Evolutionary conservation across 2,329 filamentous ascomycete genomes (phyloP), one percentile per base, ranked within the genome.

Genomic region (Trichoderma citrinoviride): DNA sequence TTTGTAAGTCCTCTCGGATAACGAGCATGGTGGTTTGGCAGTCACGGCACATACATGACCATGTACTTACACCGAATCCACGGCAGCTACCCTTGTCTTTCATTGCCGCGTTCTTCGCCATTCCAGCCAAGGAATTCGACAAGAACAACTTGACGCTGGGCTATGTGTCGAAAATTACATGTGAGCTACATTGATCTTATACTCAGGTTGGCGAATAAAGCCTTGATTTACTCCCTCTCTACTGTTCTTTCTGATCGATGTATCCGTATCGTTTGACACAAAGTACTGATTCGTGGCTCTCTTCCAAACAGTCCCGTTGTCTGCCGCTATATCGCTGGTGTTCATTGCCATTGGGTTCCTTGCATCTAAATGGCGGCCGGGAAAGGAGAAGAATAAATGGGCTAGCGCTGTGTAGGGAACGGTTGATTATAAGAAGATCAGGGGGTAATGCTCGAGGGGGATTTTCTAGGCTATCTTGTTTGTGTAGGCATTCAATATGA

Each of bases 51-150:
- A n/a, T 7, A 12, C 7, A 7, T 43, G 1, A 5, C 10, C n/a
- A n/a, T n/a, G n/a, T 33, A 15, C 14, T 57, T 4, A 57, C 23
- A 46, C 10, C 5, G 3, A 27, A 8, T 14, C 3, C 1, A 1
- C 21, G 0, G 2, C 14, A 57, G 54, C 25, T 33, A 5, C 54
- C 54, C 6, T 7, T 57, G 1, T 57, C 54, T 23, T 57, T 57
- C n/a, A 57, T 57, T 25, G 54, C 54, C 8, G 54, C 54, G 3
- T 57, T 57, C 7, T 57, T 57, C 8, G 54, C 54, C 1, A 57
- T 57, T 5, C 54, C 54, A 2, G 15, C 41, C 7, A 46, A 57
- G 17, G 54, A 57, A 0, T 46, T 57, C 7, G 33, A 8, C 15
- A 12, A 3, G 4, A 10, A 19, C 5, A 17, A 2, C 1, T 23